Base-by-base conservation (phyloP, 331 rosid genomes). In the Malus hybrid region DNA sequence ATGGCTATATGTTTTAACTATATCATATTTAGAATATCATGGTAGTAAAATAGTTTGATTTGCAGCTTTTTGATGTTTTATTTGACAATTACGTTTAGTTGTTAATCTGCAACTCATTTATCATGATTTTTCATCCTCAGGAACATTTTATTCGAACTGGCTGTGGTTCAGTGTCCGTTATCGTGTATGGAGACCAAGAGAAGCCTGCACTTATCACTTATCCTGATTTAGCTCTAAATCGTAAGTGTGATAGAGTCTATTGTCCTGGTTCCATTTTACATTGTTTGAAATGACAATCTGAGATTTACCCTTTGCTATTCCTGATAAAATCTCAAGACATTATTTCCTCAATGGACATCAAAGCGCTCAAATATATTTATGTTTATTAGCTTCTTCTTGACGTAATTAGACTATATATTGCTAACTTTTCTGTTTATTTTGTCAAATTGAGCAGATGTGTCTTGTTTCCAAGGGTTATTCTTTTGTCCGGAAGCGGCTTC, bases 381-480 rank as follows among this genome's bases (percentile, higher is more conserved):
- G 70, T 60, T 70, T 34, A 7, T 15, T 46, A 10, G 48, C 29
- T 46, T 48, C 12, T 46, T 12, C 32, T 14, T n/a, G 61, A 54
- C 39, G 5, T 59, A 18, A 72, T 7, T 6, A 29, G 39, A 46
- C 63, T 28, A 67, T 29, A 19, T 12, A 61, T 24, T 14, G 60
- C 75, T 13, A 75, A 68, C 44, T 32, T 48, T 33, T 9, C 59
- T 78, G 61, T 60, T 48, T 24, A 24, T 27, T 61, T 28, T 33
- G 54, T 15, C 74, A 63, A 67, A 67, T 75, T 80, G 80, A 74
- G 78, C 92, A 93, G 98, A 91, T 77, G 73, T 89, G 88, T 93
- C 96, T 24, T 93, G 98, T 81, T 93, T 93, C 89, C 98, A 91
- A 88, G 98, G 98, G 82, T 82, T 93, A 74, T 89, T 93, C 86